phyloP scores from a whole-genome alignment of 768 basidiomycete species.

The Amylocystis lapponica region DNA sequence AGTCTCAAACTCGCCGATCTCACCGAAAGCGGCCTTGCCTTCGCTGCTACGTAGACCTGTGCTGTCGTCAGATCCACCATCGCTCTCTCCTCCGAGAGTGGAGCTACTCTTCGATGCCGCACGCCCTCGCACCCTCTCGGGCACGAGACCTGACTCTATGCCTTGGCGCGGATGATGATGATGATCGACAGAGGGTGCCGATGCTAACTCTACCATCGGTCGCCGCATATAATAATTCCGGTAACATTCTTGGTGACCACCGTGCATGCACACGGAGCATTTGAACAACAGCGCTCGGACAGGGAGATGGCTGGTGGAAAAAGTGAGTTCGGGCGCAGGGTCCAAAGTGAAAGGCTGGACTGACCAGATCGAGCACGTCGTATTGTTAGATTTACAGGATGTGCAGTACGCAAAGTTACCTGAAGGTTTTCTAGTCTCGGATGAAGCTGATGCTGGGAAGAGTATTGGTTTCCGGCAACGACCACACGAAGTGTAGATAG shows the following conservation, averaged over 20 bases:
- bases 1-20: background rate
- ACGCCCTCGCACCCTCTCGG: background rate
- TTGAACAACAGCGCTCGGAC: constrained; percentile 66
- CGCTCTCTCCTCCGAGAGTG: constrained; percentile 16
- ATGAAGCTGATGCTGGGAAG: constrained; percentile 19
- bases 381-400: constrained; percentile 43
- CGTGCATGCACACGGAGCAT: constrained; percentile 73
- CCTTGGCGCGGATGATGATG: constrained; percentile 12
- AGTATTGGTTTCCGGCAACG: constrained; percentile 60
- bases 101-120: background rate
- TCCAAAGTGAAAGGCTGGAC: constrained; percentile 21
- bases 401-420: constrained; percentile 51
- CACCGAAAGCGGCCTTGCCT: background rate
- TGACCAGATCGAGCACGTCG: constrained; percentile 69
- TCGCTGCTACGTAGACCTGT: background rate
- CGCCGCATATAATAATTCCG: constrained; percentile 57
- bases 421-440: constrained; percentile 23
- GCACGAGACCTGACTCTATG: constrained; percentile 5
- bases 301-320: constrained; percentile 58
- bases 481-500: constrained; percentile 64
- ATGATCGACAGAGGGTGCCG: constrained; percentile 16
- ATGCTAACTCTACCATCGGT: constrained; percentile 44
- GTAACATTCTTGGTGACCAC: constrained; percentile 79
- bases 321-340: constrained; percentile 2
- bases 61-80: constrained; percentile 21